Conservation (phyloP, 176 grass and related monocot species). For the Musa schizocarpa region DNA sequence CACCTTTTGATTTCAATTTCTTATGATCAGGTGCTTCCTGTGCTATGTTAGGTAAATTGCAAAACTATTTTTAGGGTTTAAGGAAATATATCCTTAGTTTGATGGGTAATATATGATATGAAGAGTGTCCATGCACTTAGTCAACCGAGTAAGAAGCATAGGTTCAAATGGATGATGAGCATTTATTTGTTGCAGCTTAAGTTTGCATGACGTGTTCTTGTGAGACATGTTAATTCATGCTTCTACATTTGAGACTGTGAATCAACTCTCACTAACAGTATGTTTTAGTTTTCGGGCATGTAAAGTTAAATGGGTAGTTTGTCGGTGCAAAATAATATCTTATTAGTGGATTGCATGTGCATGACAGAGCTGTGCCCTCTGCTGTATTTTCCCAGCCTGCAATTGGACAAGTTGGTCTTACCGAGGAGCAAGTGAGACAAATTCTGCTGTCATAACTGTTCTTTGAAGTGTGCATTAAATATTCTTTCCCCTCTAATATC, state of each 20-base stretch:
- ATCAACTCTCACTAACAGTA: background rate
- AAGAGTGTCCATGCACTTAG: background rate
- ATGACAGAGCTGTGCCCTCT: slow-evolving; percentile 67
- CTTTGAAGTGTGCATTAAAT: background rate
- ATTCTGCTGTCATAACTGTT: background rate
- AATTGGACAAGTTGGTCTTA: slow-evolving; percentile 84
- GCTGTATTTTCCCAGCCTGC: slow-evolving; percentile 89
- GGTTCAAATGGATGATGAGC: background rate
- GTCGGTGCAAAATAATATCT: background rate
- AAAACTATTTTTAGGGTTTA: background rate
- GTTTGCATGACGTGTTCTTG: background rate
- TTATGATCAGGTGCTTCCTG: background rate
- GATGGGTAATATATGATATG: background rate
- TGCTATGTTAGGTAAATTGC: background rate
- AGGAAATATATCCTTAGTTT: background rate
- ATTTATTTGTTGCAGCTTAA: background rate
- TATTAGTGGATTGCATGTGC: background rate
- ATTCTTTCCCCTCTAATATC: background rate
- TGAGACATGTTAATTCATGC: background rate
- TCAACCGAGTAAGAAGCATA: background rate
- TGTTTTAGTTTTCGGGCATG: background rate
- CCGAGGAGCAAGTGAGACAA: slow-evolving; percentile 65
- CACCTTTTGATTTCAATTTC: too few species aligned
- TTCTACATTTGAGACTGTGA: background rate
- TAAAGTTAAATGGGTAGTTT: background rate